Evolutionary conservation across 202 grass and related monocot species (phyloP).

Genomic region (Tripidium arundinaceum): DNA sequence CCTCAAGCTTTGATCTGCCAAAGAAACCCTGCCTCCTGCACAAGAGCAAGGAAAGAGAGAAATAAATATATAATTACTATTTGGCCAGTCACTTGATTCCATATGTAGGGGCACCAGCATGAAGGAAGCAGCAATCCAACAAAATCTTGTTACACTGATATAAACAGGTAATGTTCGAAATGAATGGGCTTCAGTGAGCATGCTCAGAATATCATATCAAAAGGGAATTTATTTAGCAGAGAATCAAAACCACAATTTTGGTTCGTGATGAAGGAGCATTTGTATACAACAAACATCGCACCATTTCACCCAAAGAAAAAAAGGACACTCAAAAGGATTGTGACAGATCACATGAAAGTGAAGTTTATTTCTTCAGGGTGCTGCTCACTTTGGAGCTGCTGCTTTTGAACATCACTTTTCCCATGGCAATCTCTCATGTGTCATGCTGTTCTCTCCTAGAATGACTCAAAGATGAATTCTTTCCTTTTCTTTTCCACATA

Average conservation of each 20-base stretch:
- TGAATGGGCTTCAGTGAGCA: not conserved
- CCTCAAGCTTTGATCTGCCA: constrained; percentile 23
- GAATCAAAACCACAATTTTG: not conserved
- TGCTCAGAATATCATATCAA: not conserved
- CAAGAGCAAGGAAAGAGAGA: constrained; percentile 8
- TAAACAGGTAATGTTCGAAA: constrained; percentile 13
- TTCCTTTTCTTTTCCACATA: too few species aligned
- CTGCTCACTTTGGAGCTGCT: constrained; percentile 50
- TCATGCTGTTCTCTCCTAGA: constrained; percentile 41
- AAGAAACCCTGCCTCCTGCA: constrained; percentile 9
- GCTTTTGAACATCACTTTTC: constrained; percentile 52
- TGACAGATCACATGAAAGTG: constrained; percentile 48
- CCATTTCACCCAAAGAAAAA: not conserved
- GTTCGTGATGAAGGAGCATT: not conserved
- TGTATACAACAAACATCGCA: not conserved
- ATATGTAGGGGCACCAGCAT: not conserved
- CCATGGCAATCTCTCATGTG: constrained; percentile 52
- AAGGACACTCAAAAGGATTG: constrained; percentile 38
- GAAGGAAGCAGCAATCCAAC: constrained; percentile 9
- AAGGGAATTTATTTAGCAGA: not conserved
- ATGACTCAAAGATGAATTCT: constrained; percentile 36
- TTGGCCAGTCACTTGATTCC: constrained; percentile 13
- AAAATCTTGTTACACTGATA: not conserved
- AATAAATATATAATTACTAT: not conserved
- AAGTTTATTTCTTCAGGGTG: constrained; percentile 49